Percentiles rank a stretch among this genome's conserved stretches.
Evolutionary conservation across 208 protist genomes (phyloP).

Genomic region (Porcisia deanei): DNA sequence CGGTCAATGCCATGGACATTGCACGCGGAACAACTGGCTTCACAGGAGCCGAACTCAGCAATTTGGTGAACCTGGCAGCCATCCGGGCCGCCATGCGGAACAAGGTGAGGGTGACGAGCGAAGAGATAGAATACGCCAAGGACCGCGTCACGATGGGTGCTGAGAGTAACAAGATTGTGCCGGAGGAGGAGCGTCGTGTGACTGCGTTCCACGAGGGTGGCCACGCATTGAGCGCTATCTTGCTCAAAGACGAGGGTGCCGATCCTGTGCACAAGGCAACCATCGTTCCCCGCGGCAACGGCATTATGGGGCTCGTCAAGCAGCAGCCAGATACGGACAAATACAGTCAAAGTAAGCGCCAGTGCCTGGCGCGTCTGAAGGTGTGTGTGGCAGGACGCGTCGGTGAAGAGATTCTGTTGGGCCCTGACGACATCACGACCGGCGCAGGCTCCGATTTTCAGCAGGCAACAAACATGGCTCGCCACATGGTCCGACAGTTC

Average conservation of each 20-base stretch:
- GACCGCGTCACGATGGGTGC: conserved; percentile 93
- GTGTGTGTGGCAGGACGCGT: conserved; percentile 92
- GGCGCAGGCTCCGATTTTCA: conserved; percentile 92
- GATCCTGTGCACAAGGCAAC: conserved; percentile 93
- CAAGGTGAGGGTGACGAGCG: conserved; percentile 68
- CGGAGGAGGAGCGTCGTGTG: conserved; percentile 85
- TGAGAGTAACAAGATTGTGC: conserved; percentile 82
- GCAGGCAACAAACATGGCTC: conserved; percentile 88
- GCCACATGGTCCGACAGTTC: conserved; percentile 91
- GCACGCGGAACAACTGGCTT: conserved; percentile 90
- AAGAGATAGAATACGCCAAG: conserved; percentile 92
- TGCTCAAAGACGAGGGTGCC: conserved; percentile 71
- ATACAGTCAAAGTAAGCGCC: conserved; percentile 87
- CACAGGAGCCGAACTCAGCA: conserved; percentile 91
- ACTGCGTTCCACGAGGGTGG: conserved; percentile 91
- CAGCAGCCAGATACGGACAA: conserved; percentile 86
- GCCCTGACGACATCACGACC: conserved; percentile 93
- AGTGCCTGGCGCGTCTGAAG: conserved; percentile 84
- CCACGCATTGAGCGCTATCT: conserved; percentile 84
- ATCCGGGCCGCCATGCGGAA: conserved; percentile 86
- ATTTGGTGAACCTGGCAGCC: conserved; percentile 93
- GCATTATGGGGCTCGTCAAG: conserved; percentile 92
- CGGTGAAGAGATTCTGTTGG: conserved; percentile 97
- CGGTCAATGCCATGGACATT: conserved; percentile 79
- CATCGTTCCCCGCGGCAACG: conserved; percentile 90